phyloP scores from a whole-genome alignment of 2,329 filamentous ascomycete genomes.

The Balansia obtecta region DNA sequence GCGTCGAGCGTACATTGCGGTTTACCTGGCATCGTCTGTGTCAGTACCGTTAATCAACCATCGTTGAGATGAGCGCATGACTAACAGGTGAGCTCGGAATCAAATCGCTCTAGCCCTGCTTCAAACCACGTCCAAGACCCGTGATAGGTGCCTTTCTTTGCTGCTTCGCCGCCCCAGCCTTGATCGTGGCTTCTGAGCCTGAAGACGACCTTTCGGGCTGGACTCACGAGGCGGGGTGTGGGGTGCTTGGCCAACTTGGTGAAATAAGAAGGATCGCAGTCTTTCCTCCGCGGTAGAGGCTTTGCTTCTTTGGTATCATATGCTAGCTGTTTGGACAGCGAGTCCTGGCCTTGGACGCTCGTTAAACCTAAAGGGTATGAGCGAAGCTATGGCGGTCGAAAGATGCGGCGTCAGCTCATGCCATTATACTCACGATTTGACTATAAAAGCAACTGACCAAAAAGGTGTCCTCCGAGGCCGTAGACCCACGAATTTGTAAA shows the following conservation, averaged over 20 bases:
- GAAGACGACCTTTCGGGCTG: slow-evolving; percentile 50
- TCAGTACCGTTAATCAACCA: not conserved
- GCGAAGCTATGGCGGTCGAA: slow-evolving; percentile 16
- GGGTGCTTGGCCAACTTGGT: slow-evolving; percentile 24
- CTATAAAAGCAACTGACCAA: slow-evolving; percentile 16
- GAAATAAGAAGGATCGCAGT: slow-evolving; percentile 19
- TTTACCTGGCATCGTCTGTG: slow-evolving; percentile 14
- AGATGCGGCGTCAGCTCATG: not conserved
- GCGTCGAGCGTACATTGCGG: slow-evolving; percentile 18
- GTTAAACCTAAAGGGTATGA: slow-evolving; percentile 26
- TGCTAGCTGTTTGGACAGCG: slow-evolving; percentile 15
- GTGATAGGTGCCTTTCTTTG: slow-evolving; percentile 26
- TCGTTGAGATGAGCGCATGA: not conserved
- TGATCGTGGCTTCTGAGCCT: slow-evolving; percentile 45
- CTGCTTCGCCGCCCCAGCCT: slow-evolving; percentile 33
- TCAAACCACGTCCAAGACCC: slow-evolving; percentile 52
- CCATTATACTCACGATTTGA: no score
- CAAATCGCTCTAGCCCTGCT: slow-evolving; percentile 44
- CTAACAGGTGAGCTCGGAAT: slow-evolving; percentile 22
- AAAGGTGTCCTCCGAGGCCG: slow-evolving; percentile 19
- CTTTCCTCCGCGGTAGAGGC: slow-evolving; percentile 14
- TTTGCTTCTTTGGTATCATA: slow-evolving; percentile 18
- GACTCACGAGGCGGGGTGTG: slow-evolving; percentile 28
- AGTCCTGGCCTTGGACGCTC: slow-evolving; percentile 13
- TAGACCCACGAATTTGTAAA: slow-evolving; percentile 14